Conservation (phyloP, 345 rosid species). For the Leavenworthia alabamica region DNA sequence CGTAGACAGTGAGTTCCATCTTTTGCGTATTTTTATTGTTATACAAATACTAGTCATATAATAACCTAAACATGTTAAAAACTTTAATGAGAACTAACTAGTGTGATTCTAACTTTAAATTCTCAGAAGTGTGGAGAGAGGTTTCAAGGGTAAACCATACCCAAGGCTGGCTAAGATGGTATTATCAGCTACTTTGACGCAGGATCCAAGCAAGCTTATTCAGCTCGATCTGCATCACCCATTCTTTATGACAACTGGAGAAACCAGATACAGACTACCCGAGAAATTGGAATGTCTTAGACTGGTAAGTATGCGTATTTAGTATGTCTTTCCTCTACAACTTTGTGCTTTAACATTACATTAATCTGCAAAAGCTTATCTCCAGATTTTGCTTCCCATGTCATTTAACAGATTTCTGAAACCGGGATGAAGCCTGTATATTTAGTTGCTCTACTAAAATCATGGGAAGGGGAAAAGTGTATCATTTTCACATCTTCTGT, state of each 20-base stretch:
- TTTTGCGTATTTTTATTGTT: neutral
- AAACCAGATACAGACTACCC: conserved; percentile 66
- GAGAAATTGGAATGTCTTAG: conserved; percentile 76
- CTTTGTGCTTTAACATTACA: neutral
- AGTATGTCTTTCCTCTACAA: neutral
- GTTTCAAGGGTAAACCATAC: conserved; percentile 65
- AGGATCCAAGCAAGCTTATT: conserved; percentile 94
- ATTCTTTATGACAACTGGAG: conserved; percentile 74
- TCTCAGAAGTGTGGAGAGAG: conserved; percentile 69
- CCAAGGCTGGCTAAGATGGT: conserved; percentile 91
- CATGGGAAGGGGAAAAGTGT: conserved; percentile 65
- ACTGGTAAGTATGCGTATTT: conserved; percentile 53
- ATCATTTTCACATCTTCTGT: conserved; percentile 87
- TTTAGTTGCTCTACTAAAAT: conserved; percentile 70
- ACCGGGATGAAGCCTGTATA: conserved; percentile 67
- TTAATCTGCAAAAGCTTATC: conserved; percentile 4
- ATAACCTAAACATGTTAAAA: neutral
- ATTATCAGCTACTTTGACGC: conserved; percentile 86
- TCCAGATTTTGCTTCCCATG: neutral
- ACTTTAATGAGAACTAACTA: neutral
- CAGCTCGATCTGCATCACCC: conserved; percentile 94
- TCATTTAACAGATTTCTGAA: conserved; percentile 53
- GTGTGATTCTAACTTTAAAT: conserved; percentile 8
- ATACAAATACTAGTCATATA: neutral
- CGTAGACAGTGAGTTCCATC: conserved; percentile 66